Percentiles rank a stretch among this genome's conserved stretches.
Evolutionary conservation across 2,329 filamentous ascomycete genomes (phyloP).

Genomic region (Trichophyton benhamiae): DNA sequence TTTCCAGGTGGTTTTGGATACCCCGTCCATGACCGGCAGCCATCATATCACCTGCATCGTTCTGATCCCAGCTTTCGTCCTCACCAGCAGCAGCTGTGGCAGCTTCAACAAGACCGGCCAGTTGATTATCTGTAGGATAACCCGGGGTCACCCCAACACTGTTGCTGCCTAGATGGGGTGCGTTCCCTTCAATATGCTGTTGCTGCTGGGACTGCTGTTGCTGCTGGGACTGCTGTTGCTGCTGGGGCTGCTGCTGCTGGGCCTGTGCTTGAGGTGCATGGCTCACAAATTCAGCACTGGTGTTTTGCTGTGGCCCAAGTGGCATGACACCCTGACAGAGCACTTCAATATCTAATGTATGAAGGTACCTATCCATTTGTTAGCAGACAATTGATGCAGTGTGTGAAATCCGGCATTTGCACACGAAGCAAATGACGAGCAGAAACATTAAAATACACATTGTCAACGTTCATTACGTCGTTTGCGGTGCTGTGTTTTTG

Average conservation of each 20-base stretch:
- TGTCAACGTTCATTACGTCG: not conserved
- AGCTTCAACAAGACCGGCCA: constrained; percentile 36
- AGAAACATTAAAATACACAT: not conserved
- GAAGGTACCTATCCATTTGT: not conserved
- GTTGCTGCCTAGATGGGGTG: constrained; percentile 4
- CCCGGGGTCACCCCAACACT: not conserved
- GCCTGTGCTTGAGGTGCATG: constrained; percentile 6
- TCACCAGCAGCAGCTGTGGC: constrained; percentile 34
- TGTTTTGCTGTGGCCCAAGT: not conserved
- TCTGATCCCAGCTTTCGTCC: constrained; percentile 16
- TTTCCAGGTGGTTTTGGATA: constrained; percentile 29
- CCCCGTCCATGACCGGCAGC: constrained; percentile 37
- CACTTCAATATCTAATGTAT: not conserved
- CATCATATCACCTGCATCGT: constrained; percentile 18
- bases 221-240: constrained; percentile 7
- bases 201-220: constrained; percentile 2
- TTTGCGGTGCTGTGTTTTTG: no score
- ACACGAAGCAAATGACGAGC: not conserved
- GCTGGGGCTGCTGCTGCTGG: constrained; percentile 1
- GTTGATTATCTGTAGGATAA: constrained; percentile 23
- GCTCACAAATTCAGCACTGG: constrained; percentile 6
- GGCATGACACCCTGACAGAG: not conserved
- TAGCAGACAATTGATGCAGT: not conserved
- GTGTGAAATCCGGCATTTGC: not conserved
- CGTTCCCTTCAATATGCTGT: constrained; percentile 6